Percentiles rank a stretch among this genome's conserved stretches.
phyloP scores from a whole-genome alignment of 371 early-diverging fungal species.

The Gilbertella persicaria region DNA sequence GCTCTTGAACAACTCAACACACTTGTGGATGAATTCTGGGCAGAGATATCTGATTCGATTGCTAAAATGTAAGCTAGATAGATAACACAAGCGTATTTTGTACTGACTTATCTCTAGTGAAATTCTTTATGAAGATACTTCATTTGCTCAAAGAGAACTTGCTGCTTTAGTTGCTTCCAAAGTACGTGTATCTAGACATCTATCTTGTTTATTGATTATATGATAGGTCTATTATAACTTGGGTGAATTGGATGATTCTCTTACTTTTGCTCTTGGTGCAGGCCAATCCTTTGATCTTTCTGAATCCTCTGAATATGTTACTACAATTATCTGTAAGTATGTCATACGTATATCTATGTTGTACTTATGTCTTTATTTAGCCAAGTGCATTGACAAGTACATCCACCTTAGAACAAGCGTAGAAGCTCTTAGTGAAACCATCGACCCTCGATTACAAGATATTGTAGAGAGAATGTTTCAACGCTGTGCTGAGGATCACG shows the following conservation, averaged over 20 bases:
- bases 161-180: slow-evolving; percentile 97
- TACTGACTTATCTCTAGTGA: slow-evolving; percentile 60
- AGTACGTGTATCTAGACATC: slow-evolving; percentile 43
- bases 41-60: slow-evolving; percentile 94
- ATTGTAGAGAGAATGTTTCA: slow-evolving; percentile 94
- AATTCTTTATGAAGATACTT: slow-evolving; percentile 88
- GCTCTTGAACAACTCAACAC: slow-evolving; percentile 87
- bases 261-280: slow-evolving; percentile 95
- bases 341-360: not conserved
- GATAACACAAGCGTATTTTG: not conserved
- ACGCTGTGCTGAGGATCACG: slow-evolving; percentile 83
- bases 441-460: slow-evolving; percentile 81
- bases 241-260: slow-evolving; percentile 93
- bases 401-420: slow-evolving; percentile 69
- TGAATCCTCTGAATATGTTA: slow-evolving; percentile 83
- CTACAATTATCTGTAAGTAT: slow-evolving; percentile 87
- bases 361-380: slow-evolving; percentile 28
- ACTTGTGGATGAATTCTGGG: slow-evolving; percentile 95
- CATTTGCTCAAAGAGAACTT: slow-evolving; percentile 81
- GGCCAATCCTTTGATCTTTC: slow-evolving; percentile 83
- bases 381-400: slow-evolving; percentile 93
- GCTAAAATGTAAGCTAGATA: slow-evolving; percentile 77
- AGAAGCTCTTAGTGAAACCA: slow-evolving; percentile 43
- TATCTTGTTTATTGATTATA: not conserved
- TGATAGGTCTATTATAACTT: slow-evolving; percentile 88